Percentiles rank a stretch among this genome's conserved stretches.
Conservation (phyloP, 768 basidiomycete species). For the Agrocybe chaxingu region DNA sequence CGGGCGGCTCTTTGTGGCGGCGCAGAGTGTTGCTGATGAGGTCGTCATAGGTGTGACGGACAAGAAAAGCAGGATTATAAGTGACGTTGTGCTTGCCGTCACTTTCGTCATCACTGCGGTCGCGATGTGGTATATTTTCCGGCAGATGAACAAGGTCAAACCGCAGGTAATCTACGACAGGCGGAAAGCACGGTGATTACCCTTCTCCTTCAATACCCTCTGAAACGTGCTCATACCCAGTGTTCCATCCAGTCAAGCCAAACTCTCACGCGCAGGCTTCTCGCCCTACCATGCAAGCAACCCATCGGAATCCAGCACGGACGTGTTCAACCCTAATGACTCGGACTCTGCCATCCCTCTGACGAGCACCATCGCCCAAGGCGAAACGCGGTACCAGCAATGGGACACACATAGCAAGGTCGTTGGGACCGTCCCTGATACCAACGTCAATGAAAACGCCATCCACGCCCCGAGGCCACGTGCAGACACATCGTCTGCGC, state of each 20-base stretch:
- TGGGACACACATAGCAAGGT: constrained; percentile 53
- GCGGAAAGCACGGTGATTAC: constrained; percentile 62
- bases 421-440: constrained; percentile 43
- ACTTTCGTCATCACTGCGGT: constrained; percentile 69
- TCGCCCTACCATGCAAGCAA: constrained; percentile 13
- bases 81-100: constrained; percentile 61
- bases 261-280: constrained; percentile 31
- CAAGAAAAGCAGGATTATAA: constrained; percentile 60
- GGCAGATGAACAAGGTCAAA: constrained; percentile 66
- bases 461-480: constrained; percentile 49
- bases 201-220: not conserved
- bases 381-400: constrained; percentile 34
- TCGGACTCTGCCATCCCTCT: constrained; percentile 41
- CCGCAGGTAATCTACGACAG: constrained; percentile 64
- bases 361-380: constrained; percentile 26
- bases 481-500: constrained; percentile 3
- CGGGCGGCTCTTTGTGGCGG: not conserved
- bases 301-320: constrained; percentile 15
- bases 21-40: not conserved
- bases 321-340: constrained; percentile 22
- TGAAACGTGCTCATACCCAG: not conserved
- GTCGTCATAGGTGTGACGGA: constrained; percentile 27
- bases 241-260: constrained; percentile 46
- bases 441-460: constrained; percentile 42
- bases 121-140: constrained; percentile 84